phyloP scores from a whole-genome alignment of 163 green algal genomes.

The Volvox carteri region DNA sequence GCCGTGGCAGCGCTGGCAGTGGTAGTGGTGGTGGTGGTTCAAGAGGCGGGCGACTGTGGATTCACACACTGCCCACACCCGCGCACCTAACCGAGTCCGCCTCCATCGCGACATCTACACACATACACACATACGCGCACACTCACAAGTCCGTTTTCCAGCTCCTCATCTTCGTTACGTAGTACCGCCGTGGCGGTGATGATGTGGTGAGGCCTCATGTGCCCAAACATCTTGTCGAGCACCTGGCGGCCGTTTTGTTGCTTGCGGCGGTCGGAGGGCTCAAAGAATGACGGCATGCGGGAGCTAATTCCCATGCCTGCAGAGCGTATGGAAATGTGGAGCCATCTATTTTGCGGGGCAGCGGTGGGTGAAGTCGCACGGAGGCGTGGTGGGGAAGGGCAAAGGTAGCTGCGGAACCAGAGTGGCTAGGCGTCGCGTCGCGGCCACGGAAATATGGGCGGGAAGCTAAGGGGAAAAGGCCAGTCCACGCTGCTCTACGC shows the following conservation, averaged over 20 bases:
- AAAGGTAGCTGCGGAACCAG: not conserved
- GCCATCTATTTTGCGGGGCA: not conserved
- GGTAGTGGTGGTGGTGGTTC: no score
- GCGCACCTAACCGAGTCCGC: not conserved
- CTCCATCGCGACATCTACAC: not conserved
- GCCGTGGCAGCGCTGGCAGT: no score
- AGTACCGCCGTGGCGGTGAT: not conserved
- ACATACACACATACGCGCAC: no score
- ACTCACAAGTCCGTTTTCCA: slow-evolving; percentile 40
- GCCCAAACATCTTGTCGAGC: slow-evolving; percentile 50
- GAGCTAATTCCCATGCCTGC: not conserved
- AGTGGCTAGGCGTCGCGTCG: not conserved
- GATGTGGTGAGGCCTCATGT: slow-evolving; percentile 43
- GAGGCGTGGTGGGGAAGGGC: no score
- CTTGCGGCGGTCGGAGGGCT: not conserved
- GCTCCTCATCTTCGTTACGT: slow-evolving; percentile 2
- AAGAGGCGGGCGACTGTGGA: no score
- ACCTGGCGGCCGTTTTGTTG: slow-evolving; percentile 26
- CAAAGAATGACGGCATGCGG: not conserved
- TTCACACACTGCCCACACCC: no score
- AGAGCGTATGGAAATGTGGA: not conserved
- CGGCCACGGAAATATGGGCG: not conserved
- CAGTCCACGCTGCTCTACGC: not conserved
- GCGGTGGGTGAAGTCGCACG: no score
- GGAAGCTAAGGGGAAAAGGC: no score